Evolutionary conservation across 768 basidiomycete species (phyloP).

Genomic region (Leccinum longicurvipes): DNA sequence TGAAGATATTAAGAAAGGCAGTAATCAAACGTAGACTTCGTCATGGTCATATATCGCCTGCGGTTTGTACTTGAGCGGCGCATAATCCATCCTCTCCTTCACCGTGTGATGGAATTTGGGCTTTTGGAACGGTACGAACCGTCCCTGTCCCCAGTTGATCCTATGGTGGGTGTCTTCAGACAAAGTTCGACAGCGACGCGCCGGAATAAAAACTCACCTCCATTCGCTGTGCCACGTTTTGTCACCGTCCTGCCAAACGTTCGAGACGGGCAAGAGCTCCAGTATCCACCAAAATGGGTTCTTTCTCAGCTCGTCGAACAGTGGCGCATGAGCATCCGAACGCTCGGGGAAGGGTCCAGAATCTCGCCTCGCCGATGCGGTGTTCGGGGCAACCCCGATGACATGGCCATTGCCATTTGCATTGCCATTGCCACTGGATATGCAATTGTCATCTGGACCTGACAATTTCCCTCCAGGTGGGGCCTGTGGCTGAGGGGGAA

Average conservation of each 20-base stretch:
- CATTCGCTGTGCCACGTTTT: conserved; percentile 53
- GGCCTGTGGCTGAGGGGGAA: conserved; percentile 9
- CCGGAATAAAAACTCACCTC: conserved; percentile 44
- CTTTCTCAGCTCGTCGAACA: conserved; percentile 50
- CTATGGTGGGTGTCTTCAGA: conserved; percentile 13
- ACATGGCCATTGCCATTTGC: background rate
- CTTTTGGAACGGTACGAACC: conserved; percentile 41
- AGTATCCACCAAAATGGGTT: conserved; percentile 66
- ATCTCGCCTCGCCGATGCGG: background rate
- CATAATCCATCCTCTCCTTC: conserved; percentile 50
- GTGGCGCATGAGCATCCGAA: conserved; percentile 39
- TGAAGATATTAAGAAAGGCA: background rate
- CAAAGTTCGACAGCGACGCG: background rate
- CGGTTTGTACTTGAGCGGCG: conserved; percentile 53
- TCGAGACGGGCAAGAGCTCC: conserved; percentile 57
- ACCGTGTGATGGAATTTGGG: conserved; percentile 68
- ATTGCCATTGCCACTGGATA: background rate
- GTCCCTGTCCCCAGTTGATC: conserved; percentile 53
- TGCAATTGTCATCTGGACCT: background rate
- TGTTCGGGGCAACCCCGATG: background rate
- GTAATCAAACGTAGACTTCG: conserved; percentile 38
- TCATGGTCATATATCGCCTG: conserved; percentile 50
- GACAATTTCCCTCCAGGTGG: background rate
- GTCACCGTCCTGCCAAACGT: conserved; percentile 52
- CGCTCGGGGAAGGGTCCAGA: conserved; percentile 1